These are phyloP conservation scores for Ceriops tagal DNA, from an alignment of 345 rosid species.

Conservation along the genomic window DNA sequence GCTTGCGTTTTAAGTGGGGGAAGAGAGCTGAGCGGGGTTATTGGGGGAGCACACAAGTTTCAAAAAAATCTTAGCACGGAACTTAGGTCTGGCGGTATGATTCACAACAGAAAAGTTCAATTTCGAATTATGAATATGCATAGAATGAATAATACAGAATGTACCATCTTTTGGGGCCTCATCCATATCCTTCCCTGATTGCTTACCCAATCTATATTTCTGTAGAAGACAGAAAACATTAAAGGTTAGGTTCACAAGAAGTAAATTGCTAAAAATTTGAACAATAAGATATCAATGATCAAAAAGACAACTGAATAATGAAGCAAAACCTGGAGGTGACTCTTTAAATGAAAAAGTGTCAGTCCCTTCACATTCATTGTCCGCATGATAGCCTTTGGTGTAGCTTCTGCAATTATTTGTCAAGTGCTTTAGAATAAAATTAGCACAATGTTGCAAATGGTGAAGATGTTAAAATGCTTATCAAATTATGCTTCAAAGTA, in stretches of 20 bases:
- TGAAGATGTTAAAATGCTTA: neutral
- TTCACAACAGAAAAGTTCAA: neutral
- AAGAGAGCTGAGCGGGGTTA: too few species aligned
- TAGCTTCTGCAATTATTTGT: conserved; percentile 57
- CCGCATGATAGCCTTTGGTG: conserved; percentile 92
- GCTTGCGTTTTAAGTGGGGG: too few species aligned
- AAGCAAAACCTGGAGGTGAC: conserved; percentile 76
- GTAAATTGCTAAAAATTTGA: neutral
- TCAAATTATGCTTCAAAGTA: neutral
- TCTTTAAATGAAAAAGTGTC: conserved; percentile 86
- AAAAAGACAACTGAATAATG: conserved; percentile 5
- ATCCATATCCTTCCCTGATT: conserved; percentile 64
- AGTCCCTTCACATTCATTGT: conserved; percentile 91
- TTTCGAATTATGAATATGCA: neutral
- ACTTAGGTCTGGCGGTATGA: neutral
- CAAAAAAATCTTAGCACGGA: neutral
- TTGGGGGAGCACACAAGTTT: neutral
- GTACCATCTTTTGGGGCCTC: conserved; percentile 58
- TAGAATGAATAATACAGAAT: conserved; percentile 10
- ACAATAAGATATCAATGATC: neutral
- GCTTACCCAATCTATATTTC: conserved; percentile 90
- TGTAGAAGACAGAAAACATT: conserved; percentile 29
- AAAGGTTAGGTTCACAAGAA: neutral
- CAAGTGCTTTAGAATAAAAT: conserved; percentile 2
- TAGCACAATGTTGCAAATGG: neutral